Conservation (phyloP, 2,329 filamentous ascomycete genomes). For the Cercospora beticola region DNA sequence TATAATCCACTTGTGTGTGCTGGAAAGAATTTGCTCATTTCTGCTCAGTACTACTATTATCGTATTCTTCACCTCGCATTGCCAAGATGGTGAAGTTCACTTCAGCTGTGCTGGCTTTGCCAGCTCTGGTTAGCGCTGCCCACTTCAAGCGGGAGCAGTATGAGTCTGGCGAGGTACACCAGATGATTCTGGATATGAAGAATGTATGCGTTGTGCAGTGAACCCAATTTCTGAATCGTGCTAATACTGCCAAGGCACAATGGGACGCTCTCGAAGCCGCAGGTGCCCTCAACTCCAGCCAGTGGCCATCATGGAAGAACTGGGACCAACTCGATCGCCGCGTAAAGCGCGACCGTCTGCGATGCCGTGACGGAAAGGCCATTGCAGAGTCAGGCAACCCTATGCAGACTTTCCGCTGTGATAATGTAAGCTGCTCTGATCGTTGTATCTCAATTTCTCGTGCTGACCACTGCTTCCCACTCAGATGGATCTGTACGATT, state of each 20-base stretch:
- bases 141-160: conserved; percentile 38
- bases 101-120: conserved; percentile 18
- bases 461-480: background rate
- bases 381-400: conserved; percentile 38
- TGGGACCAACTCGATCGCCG: conserved; percentile 37
- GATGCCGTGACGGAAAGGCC: conserved; percentile 42
- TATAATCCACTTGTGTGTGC: background rate
- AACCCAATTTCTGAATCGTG: background rate
- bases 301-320: conserved; percentile 37
- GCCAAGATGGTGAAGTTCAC: conserved; percentile 23
- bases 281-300: conserved; percentile 22
- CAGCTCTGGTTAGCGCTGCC: conserved; percentile 17
- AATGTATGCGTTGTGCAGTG: conserved; percentile 17
- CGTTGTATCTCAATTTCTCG: background rate
- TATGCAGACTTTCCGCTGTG: conserved; percentile 42
- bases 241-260: conserved; percentile 15
- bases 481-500: conserved; percentile 41
- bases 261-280: conserved; percentile 30
- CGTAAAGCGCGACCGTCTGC: conserved; percentile 30
- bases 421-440: conserved; percentile 33
- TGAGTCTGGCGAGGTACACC: conserved; percentile 43
- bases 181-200: conserved; percentile 39
- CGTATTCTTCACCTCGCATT: background rate
- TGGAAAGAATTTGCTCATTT: conserved; percentile 6
- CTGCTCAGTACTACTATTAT: background rate